Conservation (phyloP, 805 yeast species). For the Candida nemodendra region DNA sequence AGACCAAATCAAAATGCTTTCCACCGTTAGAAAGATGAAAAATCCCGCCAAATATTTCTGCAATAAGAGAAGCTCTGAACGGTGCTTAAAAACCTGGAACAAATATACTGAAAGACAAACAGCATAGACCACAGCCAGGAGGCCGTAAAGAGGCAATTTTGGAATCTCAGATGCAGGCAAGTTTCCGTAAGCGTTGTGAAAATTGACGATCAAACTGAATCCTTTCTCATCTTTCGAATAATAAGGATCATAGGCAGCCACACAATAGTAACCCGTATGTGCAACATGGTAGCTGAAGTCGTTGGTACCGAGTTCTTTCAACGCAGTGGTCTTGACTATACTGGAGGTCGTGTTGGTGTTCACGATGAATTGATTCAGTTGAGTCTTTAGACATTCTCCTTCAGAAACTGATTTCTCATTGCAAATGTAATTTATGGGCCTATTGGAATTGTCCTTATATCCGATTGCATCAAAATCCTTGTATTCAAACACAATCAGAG, state of each 20-base stretch:
- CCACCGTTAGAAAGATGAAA: constrained; percentile 76
- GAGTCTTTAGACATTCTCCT: constrained; percentile 51
- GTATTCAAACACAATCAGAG: constrained; percentile 81
- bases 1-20: constrained; percentile 87
- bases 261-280: constrained; percentile 90
- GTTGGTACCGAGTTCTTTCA: constrained; percentile 58
- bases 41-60: constrained; percentile 89
- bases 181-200: constrained; percentile 90
- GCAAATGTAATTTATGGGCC: constrained; percentile 64
- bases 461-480: constrained; percentile 75
- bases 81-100: constrained; percentile 80
- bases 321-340: constrained; percentile 53
- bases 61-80: constrained; percentile 82
- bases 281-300: constrained; percentile 62
- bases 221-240: constrained; percentile 28
- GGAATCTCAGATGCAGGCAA: constrained; percentile 90
- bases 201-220: constrained; percentile 69
- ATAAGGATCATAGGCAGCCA: constrained; percentile 60
- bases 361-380: constrained; percentile 65
- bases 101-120: constrained; percentile 80
- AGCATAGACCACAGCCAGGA: constrained; percentile 78
- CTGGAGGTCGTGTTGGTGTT: constrained; percentile 43
- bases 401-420: constrained; percentile 61
- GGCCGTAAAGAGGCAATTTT: constrained; percentile 84
- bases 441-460: constrained; percentile 38